Percentiles rank a stretch among this genome's conserved stretches.
These are phyloP conservation scores for Pontederia crassipes DNA, from an alignment of 176 grass and related monocot species.

Conservation along the genomic window DNA sequence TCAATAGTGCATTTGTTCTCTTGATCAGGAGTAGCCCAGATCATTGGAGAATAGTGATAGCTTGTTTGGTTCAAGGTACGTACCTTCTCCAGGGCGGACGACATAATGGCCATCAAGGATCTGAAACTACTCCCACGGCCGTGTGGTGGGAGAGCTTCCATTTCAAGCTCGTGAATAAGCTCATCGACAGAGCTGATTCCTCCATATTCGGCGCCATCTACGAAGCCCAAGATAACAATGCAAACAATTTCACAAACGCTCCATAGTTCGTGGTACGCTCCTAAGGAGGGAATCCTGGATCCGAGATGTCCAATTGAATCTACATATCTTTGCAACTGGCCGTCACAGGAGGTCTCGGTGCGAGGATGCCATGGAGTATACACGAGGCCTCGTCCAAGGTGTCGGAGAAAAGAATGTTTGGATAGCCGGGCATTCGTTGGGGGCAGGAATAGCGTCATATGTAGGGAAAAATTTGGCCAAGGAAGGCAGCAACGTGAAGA, in stretches of 20 bases:
- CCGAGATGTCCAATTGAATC: slow-evolving; percentile 21
- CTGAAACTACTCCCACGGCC: slow-evolving; percentile 12
- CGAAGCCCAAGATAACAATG: too few relatives aligned
- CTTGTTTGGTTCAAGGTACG: slow-evolving; percentile 30
- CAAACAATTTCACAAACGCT: not conserved
- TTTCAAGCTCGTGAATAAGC: slow-evolving; percentile 26
- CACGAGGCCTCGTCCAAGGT: slow-evolving; percentile 10
- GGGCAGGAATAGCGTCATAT: slow-evolving; percentile 25
- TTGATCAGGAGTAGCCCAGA: slow-evolving; percentile 24
- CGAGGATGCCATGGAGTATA: slow-evolving; percentile 14
- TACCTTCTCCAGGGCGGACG: slow-evolving; percentile 31
- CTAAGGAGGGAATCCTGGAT: slow-evolving; percentile 13
- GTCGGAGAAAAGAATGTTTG: slow-evolving; percentile 24
- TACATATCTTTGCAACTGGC: slow-evolving; percentile 8
- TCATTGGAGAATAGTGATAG: slow-evolving; percentile 24
- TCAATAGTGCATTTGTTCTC: too few relatives aligned
- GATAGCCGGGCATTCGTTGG: slow-evolving; percentile 34
- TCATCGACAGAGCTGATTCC: slow-evolving; percentile 26
- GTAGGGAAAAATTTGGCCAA: slow-evolving; percentile 27
- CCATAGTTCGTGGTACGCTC: slow-evolving; percentile 35
- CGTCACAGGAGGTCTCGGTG: slow-evolving; percentile 21
- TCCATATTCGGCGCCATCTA: slow-evolving; percentile 36
- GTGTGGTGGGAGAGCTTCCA: slow-evolving; percentile 37
- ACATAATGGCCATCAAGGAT: slow-evolving; percentile 2
- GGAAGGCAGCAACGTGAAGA: slow-evolving; percentile 26